Evolutionary conservation across 1,284 basidiomycete genomes (phyloP).

Genomic region (Ustilago hordei): DNA sequence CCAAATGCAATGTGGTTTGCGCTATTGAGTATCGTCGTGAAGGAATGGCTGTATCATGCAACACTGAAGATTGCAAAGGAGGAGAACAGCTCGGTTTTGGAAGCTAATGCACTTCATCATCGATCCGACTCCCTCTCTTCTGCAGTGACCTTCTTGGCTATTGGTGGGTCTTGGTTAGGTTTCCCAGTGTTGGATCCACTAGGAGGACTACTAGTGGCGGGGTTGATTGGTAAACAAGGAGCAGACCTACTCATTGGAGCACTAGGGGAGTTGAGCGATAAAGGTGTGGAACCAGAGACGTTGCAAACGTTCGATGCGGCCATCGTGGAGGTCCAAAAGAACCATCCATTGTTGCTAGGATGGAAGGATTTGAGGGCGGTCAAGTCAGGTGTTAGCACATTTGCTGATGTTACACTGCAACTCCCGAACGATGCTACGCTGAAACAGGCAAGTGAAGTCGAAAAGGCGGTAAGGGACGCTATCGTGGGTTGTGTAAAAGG

Average conservation of each 20-base stretch:
- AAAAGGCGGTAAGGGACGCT: constrained; percentile 42
- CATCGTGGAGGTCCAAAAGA: constrained; percentile 68
- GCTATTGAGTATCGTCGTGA: constrained; percentile 80
- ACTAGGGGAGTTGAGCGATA: constrained; percentile 86
- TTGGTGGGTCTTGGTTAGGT: constrained; percentile 83
- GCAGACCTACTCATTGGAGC: constrained; percentile 78
- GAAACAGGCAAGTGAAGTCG: constrained; percentile 42
- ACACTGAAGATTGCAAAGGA: constrained; percentile 81
- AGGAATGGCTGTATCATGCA: constrained; percentile 86
- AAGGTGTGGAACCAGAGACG: constrained; percentile 78
- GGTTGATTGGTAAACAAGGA: constrained; percentile 90
- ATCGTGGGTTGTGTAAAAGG: constrained; percentile 43
- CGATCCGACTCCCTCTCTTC: constrained; percentile 79
- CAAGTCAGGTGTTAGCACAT: constrained; percentile 60
- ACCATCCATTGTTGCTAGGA: constrained; percentile 30
- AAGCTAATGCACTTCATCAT: constrained; percentile 77
- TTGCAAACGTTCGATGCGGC: constrained; percentile 74
- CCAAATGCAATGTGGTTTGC: constrained; percentile 98
- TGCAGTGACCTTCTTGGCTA: constrained; percentile 62
- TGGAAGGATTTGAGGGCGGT: constrained; percentile 60
- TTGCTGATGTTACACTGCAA: constrained; percentile 61
- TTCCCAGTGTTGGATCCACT: constrained; percentile 88
- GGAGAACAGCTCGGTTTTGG: constrained; percentile 87
- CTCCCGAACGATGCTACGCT: constrained; percentile 48
- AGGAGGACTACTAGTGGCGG: constrained; percentile 88